phyloP scores from a whole-genome alignment of 345 rosid genomes.

The Brassica carinata region DNA sequence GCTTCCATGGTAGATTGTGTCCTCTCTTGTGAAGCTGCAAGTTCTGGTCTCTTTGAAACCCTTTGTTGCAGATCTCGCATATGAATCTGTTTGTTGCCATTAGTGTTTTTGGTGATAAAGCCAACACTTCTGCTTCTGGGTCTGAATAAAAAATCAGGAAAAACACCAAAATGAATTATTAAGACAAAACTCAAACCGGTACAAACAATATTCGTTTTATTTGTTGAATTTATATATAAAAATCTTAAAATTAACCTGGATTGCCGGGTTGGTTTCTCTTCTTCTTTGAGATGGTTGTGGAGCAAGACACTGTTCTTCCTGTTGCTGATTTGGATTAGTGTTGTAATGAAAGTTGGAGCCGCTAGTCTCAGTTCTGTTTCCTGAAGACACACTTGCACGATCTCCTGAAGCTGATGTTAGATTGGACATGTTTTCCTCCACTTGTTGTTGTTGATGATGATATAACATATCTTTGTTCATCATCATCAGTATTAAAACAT shows the following conservation, averaged over 20 bases:
- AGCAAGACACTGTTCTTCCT: slow-evolving; percentile 45
- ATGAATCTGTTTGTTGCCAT: slow-evolving; percentile 83
- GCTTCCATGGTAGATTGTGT: slow-evolving; percentile 83
- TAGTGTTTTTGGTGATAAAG: slow-evolving; percentile 75
- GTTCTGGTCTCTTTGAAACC: slow-evolving; percentile 83
- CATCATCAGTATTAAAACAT: slow-evolving; percentile 24
- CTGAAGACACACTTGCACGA: slow-evolving; percentile 61
- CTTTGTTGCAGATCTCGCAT: slow-evolving; percentile 80
- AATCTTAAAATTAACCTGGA: slow-evolving; percentile 60
- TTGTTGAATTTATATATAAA: background rate
- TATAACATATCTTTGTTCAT: slow-evolving; percentile 52
- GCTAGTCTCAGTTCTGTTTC: slow-evolving; percentile 48
- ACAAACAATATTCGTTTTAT: slow-evolving; percentile 8
- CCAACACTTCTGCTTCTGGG: slow-evolving; percentile 85
- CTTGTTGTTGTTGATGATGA: slow-evolving; percentile 44
- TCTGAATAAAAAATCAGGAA: slow-evolving; percentile 45
- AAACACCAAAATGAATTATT: background rate
- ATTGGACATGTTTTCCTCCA: slow-evolving; percentile 67
- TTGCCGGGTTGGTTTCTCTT: slow-evolving; percentile 91
- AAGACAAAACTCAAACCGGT: slow-evolving; percentile 21
- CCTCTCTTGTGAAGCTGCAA: slow-evolving; percentile 86
- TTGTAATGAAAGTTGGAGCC: slow-evolving; percentile 32
- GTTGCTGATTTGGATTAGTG: slow-evolving; percentile 24
- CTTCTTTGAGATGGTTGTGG: slow-evolving; percentile 46
- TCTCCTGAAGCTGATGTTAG: slow-evolving; percentile 75